Percentiles rank a stretch among this genome's conserved stretches.
phyloP scores from a whole-genome alignment of 2,329 filamentous ascomycete genomes.

The Monosporascus sp. region DNA sequence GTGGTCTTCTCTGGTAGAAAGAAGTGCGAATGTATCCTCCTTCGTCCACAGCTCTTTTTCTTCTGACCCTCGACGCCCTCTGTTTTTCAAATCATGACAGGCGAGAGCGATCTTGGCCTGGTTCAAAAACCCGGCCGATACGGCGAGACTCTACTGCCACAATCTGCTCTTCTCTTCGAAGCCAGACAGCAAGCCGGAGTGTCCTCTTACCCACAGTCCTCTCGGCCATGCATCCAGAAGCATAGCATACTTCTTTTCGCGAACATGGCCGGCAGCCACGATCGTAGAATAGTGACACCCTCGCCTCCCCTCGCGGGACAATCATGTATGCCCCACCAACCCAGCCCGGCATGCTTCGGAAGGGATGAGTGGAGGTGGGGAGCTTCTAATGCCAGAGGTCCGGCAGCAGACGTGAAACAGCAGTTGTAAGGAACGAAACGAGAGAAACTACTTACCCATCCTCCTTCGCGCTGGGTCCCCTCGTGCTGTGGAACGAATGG shows the following conservation, averaged over 20 bases:
- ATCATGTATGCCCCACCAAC: background rate
- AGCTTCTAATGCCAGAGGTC: conserved; percentile 10
- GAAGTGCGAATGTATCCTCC: conserved; percentile 17
- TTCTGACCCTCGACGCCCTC: conserved; percentile 18
- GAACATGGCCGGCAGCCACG: background rate
- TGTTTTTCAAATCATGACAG: conserved; percentile 16
- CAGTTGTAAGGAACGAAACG: conserved; percentile 12
- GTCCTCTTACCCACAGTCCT: conserved; percentile 17
- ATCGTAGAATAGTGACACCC: background rate
- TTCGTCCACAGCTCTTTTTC: conserved; percentile 12
- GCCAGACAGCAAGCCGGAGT: conserved; percentile 17
- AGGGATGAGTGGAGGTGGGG: conserved; percentile 1
- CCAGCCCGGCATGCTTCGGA: background rate
- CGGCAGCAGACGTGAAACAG: conserved; percentile 5
- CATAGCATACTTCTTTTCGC: background rate
- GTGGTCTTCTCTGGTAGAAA: conserved; percentile 20
- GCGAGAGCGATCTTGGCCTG: conserved; percentile 18
- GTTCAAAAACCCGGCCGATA: conserved; percentile 20
- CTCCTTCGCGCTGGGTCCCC: conserved; percentile 74
- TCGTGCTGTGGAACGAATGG: conserved; percentile 25
- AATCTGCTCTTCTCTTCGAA: conserved; percentile 15
- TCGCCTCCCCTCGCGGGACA: background rate
- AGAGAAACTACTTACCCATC: conserved; percentile 69
- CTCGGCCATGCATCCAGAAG: conserved; percentile 5
- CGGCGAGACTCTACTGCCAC: conserved; percentile 17